Evolutionary conservation across 768 basidiomycete genomes (phyloP).

Genomic region (Russula griseocarnosa): DNA sequence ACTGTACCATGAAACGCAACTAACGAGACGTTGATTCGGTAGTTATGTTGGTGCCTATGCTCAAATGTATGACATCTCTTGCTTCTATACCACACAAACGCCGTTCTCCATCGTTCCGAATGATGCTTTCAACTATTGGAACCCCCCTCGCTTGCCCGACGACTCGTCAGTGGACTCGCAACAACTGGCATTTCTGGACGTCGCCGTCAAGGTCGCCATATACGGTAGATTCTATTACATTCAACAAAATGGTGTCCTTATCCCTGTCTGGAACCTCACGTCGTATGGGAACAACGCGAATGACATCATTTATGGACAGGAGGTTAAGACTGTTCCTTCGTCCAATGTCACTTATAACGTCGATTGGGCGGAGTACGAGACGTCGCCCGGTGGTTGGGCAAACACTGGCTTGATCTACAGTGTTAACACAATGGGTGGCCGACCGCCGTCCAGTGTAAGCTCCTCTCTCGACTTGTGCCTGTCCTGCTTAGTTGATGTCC

Average conservation of each 20-base stretch:
- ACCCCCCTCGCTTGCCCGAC: no score
- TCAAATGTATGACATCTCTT: no score
- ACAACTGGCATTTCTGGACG: no score
- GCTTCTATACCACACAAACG: no score
- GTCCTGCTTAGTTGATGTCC: neutral
- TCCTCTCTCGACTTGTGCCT: neutral
- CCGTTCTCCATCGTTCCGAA: no score
- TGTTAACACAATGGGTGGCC: constrained; percentile 15
- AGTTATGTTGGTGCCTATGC: constrained; percentile 9
- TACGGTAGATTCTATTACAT: no score
- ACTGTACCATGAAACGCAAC: neutral
- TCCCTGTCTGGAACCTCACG: constrained; percentile 21
- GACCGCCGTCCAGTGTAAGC: constrained; percentile 16
- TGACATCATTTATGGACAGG: constrained; percentile 13
- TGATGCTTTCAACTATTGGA: no score
- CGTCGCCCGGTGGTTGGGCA: constrained; percentile 2
- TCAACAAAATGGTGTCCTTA: no score
- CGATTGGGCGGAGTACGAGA: constrained; percentile 21
- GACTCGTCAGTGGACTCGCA: no score
- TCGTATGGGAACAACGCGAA: neutral
- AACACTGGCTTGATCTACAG: constrained; percentile 6
- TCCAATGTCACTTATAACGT: constrained; percentile 2
- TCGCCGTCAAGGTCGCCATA: no score
- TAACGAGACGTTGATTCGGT: no score
- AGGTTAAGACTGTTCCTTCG: constrained; percentile 11